Evolutionary conservation across 768 basidiomycete species (phyloP).

Genomic region (Suillus fuscotomentosus): DNA sequence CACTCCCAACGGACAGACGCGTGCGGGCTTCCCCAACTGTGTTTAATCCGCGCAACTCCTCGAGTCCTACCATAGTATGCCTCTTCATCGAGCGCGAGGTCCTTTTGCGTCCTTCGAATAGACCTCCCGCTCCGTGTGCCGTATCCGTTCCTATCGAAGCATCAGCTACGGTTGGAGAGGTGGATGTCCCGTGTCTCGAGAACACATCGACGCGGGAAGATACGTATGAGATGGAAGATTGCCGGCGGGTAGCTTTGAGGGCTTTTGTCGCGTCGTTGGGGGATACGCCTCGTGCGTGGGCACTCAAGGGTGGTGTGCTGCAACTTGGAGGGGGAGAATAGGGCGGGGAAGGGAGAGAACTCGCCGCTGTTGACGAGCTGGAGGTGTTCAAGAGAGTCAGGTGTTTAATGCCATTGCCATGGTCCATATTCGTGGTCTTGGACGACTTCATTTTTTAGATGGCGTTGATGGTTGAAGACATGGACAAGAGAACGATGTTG

Average conservation of each 20-base stretch:
- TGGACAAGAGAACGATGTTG: not conserved
- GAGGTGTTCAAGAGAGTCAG: not conserved
- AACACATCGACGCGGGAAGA: constrained; percentile 4
- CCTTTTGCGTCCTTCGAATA: not conserved
- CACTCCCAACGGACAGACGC: no score
- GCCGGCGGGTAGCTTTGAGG: constrained; percentile 18
- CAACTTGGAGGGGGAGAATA: not conserved
- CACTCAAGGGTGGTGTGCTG: not conserved
- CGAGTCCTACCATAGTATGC: not conserved
- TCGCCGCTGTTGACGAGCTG: not conserved
- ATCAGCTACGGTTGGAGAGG: not conserved
- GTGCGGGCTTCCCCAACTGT: not conserved
- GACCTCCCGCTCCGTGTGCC: no score
- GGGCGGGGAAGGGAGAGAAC: constrained; percentile 1
- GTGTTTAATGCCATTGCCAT: not conserved
- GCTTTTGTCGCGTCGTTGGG: not conserved
- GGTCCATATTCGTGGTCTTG: not conserved
- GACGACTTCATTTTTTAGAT: not conserved
- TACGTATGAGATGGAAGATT: constrained; percentile 27
- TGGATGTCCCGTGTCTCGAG: not conserved
- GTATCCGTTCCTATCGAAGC: not conserved
- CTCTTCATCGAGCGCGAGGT: constrained; percentile 3
- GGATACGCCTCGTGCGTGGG: not conserved
- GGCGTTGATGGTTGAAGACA: not conserved
- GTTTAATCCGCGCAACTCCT: not conserved